A percentile compares a stretch with the other conserved stretches of the same genome.
Conservation (phyloP, 306 rosid genomes). For the Oxytropis ochrocephala region DNA sequence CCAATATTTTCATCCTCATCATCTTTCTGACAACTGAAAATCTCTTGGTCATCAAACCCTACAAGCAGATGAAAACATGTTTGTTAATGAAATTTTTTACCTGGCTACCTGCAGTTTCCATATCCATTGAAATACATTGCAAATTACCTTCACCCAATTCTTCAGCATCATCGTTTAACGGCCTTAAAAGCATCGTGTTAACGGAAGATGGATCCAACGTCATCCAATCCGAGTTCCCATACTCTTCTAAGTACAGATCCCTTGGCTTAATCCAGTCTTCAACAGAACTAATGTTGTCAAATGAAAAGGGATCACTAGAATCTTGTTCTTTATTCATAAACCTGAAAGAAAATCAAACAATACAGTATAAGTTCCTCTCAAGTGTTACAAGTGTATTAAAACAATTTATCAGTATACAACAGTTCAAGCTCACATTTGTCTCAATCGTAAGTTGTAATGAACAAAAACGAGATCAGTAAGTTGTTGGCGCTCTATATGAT, state of each 20-base stretch:
- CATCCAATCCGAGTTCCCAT: slow-evolving; percentile 57
- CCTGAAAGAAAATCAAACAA: slow-evolving; percentile 41
- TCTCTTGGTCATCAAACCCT: slow-evolving; percentile 80
- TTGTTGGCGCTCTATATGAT: slow-evolving; percentile 71
- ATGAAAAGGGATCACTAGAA: slow-evolving; percentile 56
- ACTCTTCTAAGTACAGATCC: slow-evolving; percentile 48
- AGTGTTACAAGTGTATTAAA: slow-evolving; percentile 3
- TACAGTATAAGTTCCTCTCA: slow-evolving; percentile 11
- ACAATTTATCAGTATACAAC: slow-evolving; percentile 6
- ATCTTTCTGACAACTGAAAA: slow-evolving; percentile 45
- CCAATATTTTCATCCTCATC: slow-evolving; percentile 41
- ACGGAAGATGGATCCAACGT: slow-evolving; percentile 49
- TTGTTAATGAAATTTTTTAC: neutral
- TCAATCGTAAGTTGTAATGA: slow-evolving; percentile 35
- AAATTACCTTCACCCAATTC: slow-evolving; percentile 58
- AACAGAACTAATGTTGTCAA: slow-evolving; percentile 31
- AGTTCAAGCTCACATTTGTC: slow-evolving; percentile 38
- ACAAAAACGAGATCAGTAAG: slow-evolving; percentile 74
- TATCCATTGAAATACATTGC: neutral
- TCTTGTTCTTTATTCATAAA: slow-evolving; percentile 44
- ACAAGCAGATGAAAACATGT: slow-evolving; percentile 26
- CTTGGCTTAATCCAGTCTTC: slow-evolving; percentile 69
- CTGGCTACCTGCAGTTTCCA: neutral
- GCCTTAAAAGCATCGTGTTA: slow-evolving; percentile 42
- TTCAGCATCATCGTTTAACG: slow-evolving; percentile 56